Evolutionary conservation across 1,284 basidiomycete genomes (phyloP), one percentile per base, ranked within the genome.

Genomic region (Porogramme epimiltina): DNA sequence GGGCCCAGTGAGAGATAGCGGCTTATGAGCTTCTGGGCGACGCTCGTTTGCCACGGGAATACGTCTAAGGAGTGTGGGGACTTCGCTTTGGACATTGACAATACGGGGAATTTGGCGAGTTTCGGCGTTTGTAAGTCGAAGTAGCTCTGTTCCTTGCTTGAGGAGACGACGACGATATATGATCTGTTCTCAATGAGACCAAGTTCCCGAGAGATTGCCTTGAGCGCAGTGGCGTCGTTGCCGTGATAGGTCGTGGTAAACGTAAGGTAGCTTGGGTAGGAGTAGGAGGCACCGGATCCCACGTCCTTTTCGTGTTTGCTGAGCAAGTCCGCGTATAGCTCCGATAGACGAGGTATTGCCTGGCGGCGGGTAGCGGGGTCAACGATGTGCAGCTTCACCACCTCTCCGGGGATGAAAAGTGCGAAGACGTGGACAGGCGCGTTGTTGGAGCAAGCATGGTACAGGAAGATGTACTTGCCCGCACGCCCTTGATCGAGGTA

Each of bases 391-490:
- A 98, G 75, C 62, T 88, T 88, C 40, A 89, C 87, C 6, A 74
- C 62, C 0, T 86, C 85, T n/a, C 71, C 75, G 0, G 91, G 91
- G 39, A 87, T 76, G 74, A 99, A 96, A 15, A 98, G 76, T 1
- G 89, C 91, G 63, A 97, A 92, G n/a, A 98, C 83, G 63, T 99
- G 95, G 15, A 97, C 80, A 2, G 83, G 79, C 6, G 87, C 84
- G 47, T 79, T 86, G 34, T 82, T 79, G 11, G 93, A 81, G 54
- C 76, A 88, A 40, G 87, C 87, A 55, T 99, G 96, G 68, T 94
- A 98, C n/a, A 99, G 78, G 73, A 97, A 91, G 51, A 96, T 79
- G 69, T 93, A 91, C 60, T 91, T 91, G 38, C 87, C 76, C n/a
- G 77, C 78, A 55, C 75, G 77, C 2, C 91, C 93, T 44, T 83